phyloP scores from a whole-genome alignment of 2,329 filamentous ascomycete genomes.

The Rasamsonia emersonii region DNA sequence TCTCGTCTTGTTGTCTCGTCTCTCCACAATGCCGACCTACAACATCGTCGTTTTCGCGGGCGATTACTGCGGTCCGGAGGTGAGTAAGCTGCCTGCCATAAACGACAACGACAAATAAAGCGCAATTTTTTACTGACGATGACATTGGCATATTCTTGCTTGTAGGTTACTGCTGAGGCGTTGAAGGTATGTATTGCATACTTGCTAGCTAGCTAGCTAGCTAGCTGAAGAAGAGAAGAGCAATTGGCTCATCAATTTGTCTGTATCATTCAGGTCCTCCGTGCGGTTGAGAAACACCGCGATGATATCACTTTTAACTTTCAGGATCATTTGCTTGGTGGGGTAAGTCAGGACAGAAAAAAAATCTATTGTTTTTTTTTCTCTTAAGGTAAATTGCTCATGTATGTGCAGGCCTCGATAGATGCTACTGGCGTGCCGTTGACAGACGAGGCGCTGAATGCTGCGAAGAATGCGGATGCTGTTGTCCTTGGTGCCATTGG shows the following conservation, averaged over 20 bases:
- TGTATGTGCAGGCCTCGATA: slow-evolving; percentile 70
- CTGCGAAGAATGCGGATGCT: slow-evolving; percentile 77
- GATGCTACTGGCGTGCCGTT: slow-evolving; percentile 69
- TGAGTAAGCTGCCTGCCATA: too few species aligned
- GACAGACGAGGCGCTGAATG: slow-evolving; percentile 71
- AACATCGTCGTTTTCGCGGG: slow-evolving; percentile 76
- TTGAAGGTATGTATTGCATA: slow-evolving; percentile 56
- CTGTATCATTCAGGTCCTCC: slow-evolving; percentile 54
- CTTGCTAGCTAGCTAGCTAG: background rate
- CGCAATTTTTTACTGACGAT: too few species aligned
- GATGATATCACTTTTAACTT: slow-evolving; percentile 76
- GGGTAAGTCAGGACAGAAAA: slow-evolving; percentile 54
- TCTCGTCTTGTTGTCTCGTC: slow-evolving; percentile 3
- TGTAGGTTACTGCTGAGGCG: slow-evolving; percentile 70
- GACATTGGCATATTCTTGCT: slow-evolving; percentile 8
- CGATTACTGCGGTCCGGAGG: slow-evolving; percentile 82
- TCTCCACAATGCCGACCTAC: slow-evolving; percentile 54
- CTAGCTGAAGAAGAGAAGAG: background rate
- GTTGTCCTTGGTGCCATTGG: slow-evolving; percentile 90
- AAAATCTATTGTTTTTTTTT: background rate
- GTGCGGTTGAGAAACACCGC: slow-evolving; percentile 63
- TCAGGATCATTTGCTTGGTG: slow-evolving; percentile 81
- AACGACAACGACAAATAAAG: too few species aligned
- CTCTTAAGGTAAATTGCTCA: background rate
- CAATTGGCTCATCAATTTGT: background rate